Conservation (phyloP, 2,329 filamentous ascomycete species). For the Diaporthe longicolla region DNA sequence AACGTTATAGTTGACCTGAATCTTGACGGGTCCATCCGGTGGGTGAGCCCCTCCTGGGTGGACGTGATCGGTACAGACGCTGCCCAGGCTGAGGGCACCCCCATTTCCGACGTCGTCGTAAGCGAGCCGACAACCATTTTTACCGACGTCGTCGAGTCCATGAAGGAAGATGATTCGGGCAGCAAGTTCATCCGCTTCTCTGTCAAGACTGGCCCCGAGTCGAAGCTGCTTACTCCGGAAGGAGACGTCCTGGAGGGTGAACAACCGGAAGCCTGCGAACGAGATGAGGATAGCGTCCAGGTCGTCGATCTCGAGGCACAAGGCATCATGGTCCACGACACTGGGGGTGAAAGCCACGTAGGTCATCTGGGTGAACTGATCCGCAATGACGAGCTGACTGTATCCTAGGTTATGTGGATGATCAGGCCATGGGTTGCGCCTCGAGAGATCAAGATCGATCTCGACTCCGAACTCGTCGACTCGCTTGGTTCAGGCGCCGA, state of each 20-base stretch:
- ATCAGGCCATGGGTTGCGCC: conserved; percentile 90
- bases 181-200: conserved; percentile 91
- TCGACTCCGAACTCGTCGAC: conserved; percentile 90
- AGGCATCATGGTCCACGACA: conserved; percentile 98
- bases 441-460: conserved; percentile 94
- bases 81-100: conserved; percentile 79
- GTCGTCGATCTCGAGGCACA: conserved; percentile 91
- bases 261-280: conserved; percentile 50
- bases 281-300: conserved; percentile 59
- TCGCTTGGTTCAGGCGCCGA: conserved; percentile 95
- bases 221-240: conserved; percentile 70
- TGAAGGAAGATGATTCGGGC: conserved; percentile 92
- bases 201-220: conserved; percentile 77
- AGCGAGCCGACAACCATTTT: conserved; percentile 85
- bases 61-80: conserved; percentile 89
- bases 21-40: conserved; percentile 90
- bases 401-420: conserved; percentile 96
- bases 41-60: conserved; percentile 96
- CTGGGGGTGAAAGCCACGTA: conserved; percentile 91
- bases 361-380: conserved; percentile 55
- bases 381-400: not conserved
- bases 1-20: conserved; percentile 97
- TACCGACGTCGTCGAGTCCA: conserved; percentile 84
- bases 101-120: conserved; percentile 85
- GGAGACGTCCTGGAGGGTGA: conserved; percentile 55